Conservation (phyloP, 2,329 filamentous ascomycete species). For the Epichloe hybrida region DNA sequence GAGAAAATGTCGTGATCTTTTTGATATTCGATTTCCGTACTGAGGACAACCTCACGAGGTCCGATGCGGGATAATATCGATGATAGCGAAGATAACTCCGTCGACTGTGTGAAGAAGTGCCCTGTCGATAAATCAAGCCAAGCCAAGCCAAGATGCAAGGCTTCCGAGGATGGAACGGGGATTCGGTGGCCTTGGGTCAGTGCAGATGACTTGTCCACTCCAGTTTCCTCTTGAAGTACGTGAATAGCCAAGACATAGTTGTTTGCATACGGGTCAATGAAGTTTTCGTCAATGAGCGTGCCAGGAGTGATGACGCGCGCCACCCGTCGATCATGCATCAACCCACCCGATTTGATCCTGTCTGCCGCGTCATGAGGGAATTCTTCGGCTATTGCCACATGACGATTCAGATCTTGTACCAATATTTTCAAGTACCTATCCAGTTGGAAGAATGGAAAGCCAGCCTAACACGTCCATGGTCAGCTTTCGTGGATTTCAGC, state of each 20-base stretch:
- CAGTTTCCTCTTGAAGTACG: slow-evolving; percentile 17
- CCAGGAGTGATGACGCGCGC: slow-evolving; percentile 84
- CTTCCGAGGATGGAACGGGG: slow-evolving; percentile 5
- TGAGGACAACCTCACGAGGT: slow-evolving; percentile 73
- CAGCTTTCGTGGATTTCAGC: slow-evolving; percentile 2
- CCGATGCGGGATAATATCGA: slow-evolving; percentile 71
- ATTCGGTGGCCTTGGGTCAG: background rate
- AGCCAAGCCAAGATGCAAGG: slow-evolving; percentile 54
- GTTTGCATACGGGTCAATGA: slow-evolving; percentile 86
- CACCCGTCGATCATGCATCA: slow-evolving; percentile 75
- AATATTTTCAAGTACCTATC: slow-evolving; percentile 87
- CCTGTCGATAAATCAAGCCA: slow-evolving; percentile 95
- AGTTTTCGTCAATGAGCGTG: slow-evolving; percentile 93
- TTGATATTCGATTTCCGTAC: slow-evolving; percentile 45
- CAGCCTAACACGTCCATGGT: slow-evolving; percentile 41
- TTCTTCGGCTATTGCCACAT: slow-evolving; percentile 91
- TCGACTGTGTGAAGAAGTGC: slow-evolving; percentile 76
- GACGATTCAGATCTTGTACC: slow-evolving; percentile 78
- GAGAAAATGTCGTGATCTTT: slow-evolving; percentile 48
- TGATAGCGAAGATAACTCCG: slow-evolving; percentile 57
- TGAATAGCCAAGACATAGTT: slow-evolving; percentile 84
- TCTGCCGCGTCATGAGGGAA: slow-evolving; percentile 61
- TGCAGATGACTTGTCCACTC: background rate
- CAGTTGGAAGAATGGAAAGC: slow-evolving; percentile 86
- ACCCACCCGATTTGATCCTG: slow-evolving; percentile 60